phyloP scores from a whole-genome alignment of 495 filamentous ascomycete genomes.

The Amphirosellinia nigrospora region DNA sequence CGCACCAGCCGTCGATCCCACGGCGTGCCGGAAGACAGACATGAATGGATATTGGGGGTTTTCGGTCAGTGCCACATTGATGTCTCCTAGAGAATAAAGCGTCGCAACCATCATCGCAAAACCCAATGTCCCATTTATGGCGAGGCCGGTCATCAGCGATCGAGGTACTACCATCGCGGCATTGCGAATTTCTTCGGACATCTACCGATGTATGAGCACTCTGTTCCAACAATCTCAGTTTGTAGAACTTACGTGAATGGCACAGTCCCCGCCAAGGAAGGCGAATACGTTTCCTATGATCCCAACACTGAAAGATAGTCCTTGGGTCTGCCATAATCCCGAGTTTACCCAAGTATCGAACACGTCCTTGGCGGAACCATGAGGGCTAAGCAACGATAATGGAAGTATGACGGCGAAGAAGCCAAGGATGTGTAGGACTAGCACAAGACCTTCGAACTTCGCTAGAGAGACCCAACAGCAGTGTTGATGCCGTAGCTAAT shows the following conservation, averaged over 20 bases:
- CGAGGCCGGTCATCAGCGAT: constrained; percentile 57
- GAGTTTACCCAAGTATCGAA: constrained; percentile 61
- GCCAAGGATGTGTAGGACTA: constrained; percentile 66
- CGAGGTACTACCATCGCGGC: constrained; percentile 62
- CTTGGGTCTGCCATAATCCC: constrained; percentile 61
- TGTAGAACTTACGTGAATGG: constrained; percentile 50
- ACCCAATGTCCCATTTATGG: constrained; percentile 57
- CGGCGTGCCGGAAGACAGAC: constrained; percentile 46
- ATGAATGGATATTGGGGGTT: constrained; percentile 56
- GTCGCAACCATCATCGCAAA: constrained; percentile 60
- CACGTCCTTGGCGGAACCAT: constrained; percentile 52
- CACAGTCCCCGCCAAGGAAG: constrained; percentile 62
- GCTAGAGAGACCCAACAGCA: constrained; percentile 60
- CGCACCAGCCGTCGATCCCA: constrained; percentile 41
- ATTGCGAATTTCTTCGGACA: constrained; percentile 64
- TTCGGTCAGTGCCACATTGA: constrained; percentile 46
- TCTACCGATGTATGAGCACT: constrained; percentile 32
- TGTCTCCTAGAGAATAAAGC: constrained; percentile 60
- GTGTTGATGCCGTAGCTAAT: constrained; percentile 64
- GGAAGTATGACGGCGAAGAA: constrained; percentile 67
- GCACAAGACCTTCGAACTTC: constrained; percentile 61
- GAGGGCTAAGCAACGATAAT: constrained; percentile 58
- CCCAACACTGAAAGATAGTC: constrained; percentile 61
- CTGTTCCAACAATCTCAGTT: background rate
- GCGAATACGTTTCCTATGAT: constrained; percentile 46